phyloP scores from a whole-genome alignment of 1,284 basidiomycete species.

The Jaminaea rosea region DNA sequence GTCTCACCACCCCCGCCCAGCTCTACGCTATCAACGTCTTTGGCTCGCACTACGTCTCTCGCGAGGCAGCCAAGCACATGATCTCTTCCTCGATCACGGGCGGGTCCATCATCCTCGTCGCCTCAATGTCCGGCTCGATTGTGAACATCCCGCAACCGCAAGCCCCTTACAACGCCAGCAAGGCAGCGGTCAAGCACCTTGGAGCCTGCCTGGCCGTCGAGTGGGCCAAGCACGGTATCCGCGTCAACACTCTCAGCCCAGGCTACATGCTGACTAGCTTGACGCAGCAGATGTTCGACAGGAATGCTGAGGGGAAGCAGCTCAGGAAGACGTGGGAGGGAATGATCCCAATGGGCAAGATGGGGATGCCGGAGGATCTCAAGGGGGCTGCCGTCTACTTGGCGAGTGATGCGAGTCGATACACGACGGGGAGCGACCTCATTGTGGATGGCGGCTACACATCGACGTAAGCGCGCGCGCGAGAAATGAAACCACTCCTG shows the following conservation, averaged over 20 bases:
- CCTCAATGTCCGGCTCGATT: conserved; percentile 74
- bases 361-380: conserved; percentile 48
- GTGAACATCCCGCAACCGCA: conserved; percentile 67
- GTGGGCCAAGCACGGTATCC: conserved; percentile 75
- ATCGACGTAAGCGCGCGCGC: conserved; percentile 16
- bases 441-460: conserved; percentile 75
- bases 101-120: conserved; percentile 75
- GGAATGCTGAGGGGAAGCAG: not conserved
- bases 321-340: conserved; percentile 2
- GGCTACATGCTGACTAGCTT: conserved; percentile 63
- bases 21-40: conserved; percentile 89
- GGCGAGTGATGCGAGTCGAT: conserved; percentile 71
- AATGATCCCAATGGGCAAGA: conserved; percentile 13
- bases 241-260: conserved; percentile 57
- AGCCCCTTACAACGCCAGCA: conserved; percentile 89
- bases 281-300: conserved; percentile 51
- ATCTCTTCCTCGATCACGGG: conserved; percentile 55
- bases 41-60: conserved; percentile 71
- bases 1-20: conserved; percentile 5
- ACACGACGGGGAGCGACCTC: conserved; percentile 75
- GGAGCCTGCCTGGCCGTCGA: conserved; percentile 75
- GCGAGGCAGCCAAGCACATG: conserved; percentile 69
- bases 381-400: conserved; percentile 70
- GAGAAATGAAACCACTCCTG: too few species aligned
- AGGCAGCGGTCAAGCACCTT: conserved; percentile 73